phyloP scores from a whole-genome alignment of 2,329 filamentous ascomycete genomes.

The Mariannaea elegans region DNA sequence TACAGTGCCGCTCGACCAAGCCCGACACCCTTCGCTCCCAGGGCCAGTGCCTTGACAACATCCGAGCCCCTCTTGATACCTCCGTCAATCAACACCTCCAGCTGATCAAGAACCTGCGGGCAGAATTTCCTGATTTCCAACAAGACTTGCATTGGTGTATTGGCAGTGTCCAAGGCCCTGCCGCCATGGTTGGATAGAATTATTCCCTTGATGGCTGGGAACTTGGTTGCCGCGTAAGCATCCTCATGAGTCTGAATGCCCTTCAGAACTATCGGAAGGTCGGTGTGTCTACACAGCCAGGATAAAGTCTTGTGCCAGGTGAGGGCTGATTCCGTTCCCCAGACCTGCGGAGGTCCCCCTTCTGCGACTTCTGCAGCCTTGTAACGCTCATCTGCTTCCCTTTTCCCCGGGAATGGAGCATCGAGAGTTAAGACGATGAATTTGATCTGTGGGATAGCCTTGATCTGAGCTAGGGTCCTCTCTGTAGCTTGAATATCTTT shows the following conservation, averaged over 20 bases:
- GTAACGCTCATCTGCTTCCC: slow-evolving; percentile 56
- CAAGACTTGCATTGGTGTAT: slow-evolving; percentile 65
- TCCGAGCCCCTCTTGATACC: slow-evolving; percentile 72
- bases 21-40: slow-evolving; percentile 70
- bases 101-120: slow-evolving; percentile 64
- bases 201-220: slow-evolving; percentile 57
- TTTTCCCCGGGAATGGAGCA: slow-evolving; percentile 64
- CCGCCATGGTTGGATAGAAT: slow-evolving; percentile 77
- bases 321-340: slow-evolving; percentile 61
- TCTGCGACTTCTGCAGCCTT: slow-evolving; percentile 59
- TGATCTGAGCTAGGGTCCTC: slow-evolving; percentile 59
- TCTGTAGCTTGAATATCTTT: slow-evolving; percentile 58
- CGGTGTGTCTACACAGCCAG: slow-evolving; percentile 54
- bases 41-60: slow-evolving; percentile 72
- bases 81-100: slow-evolving; percentile 72
- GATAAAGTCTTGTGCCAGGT: slow-evolving; percentile 68
- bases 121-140: slow-evolving; percentile 69
- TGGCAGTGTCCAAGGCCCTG: slow-evolving; percentile 58
- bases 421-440: slow-evolving; percentile 69
- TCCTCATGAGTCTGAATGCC: slow-evolving; percentile 73
- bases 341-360: slow-evolving; percentile 63
- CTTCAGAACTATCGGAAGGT: slow-evolving; percentile 71
- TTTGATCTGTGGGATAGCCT: slow-evolving; percentile 73
- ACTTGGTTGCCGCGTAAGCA: slow-evolving; percentile 65
- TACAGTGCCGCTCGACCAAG: slow-evolving; percentile 69